A percentile compares a stretch with the other conserved stretches of the same genome.
Evolutionary conservation across 2,329 filamentous ascomycete genomes (phyloP).

Genomic region (Trichoderma lentiforme): DNA sequence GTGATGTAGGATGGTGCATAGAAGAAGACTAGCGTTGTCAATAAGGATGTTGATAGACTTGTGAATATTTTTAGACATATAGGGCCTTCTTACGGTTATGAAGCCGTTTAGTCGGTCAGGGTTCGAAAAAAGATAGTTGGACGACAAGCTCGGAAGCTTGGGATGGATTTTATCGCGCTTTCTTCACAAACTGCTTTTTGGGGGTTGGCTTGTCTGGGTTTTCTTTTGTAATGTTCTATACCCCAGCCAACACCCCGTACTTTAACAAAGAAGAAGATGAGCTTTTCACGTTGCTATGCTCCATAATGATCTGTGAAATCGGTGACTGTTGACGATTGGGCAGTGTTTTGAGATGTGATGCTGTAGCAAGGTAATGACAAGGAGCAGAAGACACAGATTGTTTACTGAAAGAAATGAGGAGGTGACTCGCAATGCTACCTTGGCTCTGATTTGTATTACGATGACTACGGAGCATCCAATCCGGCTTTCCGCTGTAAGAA

Average conservation of each 20-base stretch:
- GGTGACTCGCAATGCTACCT: background rate
- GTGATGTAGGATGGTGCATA: background rate
- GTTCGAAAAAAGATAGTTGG: background rate
- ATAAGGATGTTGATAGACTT: conserved; percentile 6
- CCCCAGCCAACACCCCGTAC: background rate
- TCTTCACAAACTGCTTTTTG: background rate
- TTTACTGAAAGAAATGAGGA: background rate
- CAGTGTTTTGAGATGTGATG: background rate
- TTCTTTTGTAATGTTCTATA: background rate
- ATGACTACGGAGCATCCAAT: background rate
- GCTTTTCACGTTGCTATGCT: background rate
- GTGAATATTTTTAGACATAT: conserved; percentile 1
- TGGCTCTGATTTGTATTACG: background rate
- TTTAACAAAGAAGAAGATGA: background rate
- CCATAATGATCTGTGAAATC: background rate
- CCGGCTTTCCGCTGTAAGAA: background rate
- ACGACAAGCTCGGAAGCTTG: background rate
- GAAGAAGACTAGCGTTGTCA: conserved; percentile 14
- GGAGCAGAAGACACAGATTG: background rate
- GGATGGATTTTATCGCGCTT: background rate
- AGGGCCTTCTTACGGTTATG: background rate
- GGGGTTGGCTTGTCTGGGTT: background rate
- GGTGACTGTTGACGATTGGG: background rate
- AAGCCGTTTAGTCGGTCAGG: background rate
- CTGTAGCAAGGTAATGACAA: background rate